Base-by-base conservation (phyloP, 768 basidiomycete genomes). In the Termitomyces sp. region DNA sequence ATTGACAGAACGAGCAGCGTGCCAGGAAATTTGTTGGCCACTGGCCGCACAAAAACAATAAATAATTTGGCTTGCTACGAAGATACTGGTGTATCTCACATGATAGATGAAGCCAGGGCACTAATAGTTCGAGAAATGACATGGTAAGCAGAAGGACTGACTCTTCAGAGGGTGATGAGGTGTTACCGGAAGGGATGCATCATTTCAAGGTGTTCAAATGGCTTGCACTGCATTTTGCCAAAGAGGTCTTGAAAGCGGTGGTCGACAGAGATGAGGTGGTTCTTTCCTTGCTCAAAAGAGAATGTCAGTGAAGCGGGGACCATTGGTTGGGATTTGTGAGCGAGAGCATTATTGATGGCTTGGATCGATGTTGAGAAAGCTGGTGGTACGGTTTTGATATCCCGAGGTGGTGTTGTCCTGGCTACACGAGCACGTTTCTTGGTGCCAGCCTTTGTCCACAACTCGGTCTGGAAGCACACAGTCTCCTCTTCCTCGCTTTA, bases 21-120 rank as follows among this genome's bases (percentile, higher is more conserved):
- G 69, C 89, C 89, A 92, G 1, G 89, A 91, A 22, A 94, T 89
- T 65, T 94, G 89, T 67, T 89, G 88, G 5, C 81, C 85, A 36
- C 87, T 88, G 20, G 6, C 22, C 32, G 54, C 29, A 23, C 46
- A 4, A 52, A 36, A 22, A 16, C 13, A 36, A 42, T 41, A 29
- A 43, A 54, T 39, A 16, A 9, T n/a, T 33, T 6, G 35, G 39
- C 12, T 32, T 25, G 15, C 15, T 12, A 31, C 41, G 11, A 40
- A 49, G 32, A 12, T 18, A 49, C 25, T 32, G 27, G 25, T 27
- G 23, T 20, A 2, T 52, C 83, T 70, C 71, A 91, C 79, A 93
- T 67, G 52, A 93, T 91, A 31, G 87, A 89, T 5, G 80, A 80
- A 23, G 81, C 78, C 23, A 93, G 76, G 1, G 90, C 86, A 40